These are phyloP conservation scores for Prinsepia uniflora DNA, from an alignment of 306 rosid species.

Conservation along the genomic window DNA sequence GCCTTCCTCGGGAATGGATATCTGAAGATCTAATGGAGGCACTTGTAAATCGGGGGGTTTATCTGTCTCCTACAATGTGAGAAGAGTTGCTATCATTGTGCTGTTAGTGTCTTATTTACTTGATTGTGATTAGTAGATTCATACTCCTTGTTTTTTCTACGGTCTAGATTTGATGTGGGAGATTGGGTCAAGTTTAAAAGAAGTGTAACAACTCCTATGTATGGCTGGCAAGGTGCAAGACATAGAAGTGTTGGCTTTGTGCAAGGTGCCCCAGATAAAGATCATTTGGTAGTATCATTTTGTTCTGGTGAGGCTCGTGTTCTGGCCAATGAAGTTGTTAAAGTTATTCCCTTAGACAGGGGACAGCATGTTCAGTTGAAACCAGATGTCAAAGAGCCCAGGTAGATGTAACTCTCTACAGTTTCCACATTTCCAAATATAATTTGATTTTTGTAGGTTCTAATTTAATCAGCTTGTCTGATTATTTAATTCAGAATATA, in stretches of 20 bases:
- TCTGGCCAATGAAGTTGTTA: constrained; percentile 74
- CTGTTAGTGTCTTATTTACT: constrained; percentile 9
- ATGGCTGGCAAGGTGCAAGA: constrained; percentile 92
- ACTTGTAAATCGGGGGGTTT: constrained; percentile 63
- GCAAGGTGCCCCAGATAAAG: constrained; percentile 74
- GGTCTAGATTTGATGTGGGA: constrained; percentile 72
- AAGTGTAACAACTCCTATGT: constrained; percentile 61
- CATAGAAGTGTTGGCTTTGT: constrained; percentile 91
- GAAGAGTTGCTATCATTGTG: constrained; percentile 27
- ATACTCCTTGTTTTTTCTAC: constrained; percentile 7
- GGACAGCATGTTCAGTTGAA: constrained; percentile 95
- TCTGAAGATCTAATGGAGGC: constrained; percentile 97
- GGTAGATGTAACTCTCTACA: constrained; percentile 61
- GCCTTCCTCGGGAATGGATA: constrained; percentile 92
- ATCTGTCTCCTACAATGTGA: constrained; percentile 75
- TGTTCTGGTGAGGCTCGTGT: constrained; percentile 93
- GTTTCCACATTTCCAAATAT: neutral
- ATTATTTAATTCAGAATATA: neutral
- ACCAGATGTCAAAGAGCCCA: constrained; percentile 84
- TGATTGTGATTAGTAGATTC: neutral
- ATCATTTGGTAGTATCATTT: constrained; percentile 76
- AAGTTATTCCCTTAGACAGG: constrained; percentile 89
- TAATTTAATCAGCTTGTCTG: neutral
- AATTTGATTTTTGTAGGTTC: neutral
- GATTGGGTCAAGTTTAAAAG: constrained; percentile 95